phyloP scores from a whole-genome alignment of 441 rosid species.

The Geranium incanum region DNA sequence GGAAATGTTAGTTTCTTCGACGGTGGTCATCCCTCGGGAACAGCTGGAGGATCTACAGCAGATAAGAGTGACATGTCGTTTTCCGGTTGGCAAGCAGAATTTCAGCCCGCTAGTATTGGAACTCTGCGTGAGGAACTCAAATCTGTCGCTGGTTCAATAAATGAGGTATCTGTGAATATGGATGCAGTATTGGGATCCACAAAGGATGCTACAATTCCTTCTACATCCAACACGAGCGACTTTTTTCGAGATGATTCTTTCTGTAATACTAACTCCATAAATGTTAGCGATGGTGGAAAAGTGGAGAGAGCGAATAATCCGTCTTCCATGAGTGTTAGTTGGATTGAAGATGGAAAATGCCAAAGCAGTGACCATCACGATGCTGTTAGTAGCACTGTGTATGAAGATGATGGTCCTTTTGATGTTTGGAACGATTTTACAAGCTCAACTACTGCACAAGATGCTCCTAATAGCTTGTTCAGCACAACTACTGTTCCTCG shows the following conservation, averaged over 20 bases:
- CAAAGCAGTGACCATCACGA: constrained; percentile 24
- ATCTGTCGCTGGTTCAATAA: background rate
- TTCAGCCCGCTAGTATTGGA: background rate
- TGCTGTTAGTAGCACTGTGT: constrained; percentile 23
- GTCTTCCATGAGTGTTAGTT: background rate
- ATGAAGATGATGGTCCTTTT: constrained; percentile 39
- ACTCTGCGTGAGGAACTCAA: background rate
- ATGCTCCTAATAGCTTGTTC: constrained; percentile 28
- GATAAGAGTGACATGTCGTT: constrained; percentile 26
- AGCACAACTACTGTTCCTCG: constrained; percentile 23
- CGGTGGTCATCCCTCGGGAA: constrained; percentile 33
- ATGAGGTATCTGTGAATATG: background rate
- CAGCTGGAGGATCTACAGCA: constrained; percentile 23
- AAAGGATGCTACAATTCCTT: background rate
- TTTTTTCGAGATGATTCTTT: background rate
- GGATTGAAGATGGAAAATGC: constrained; percentile 9
- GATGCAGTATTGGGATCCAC: background rate
- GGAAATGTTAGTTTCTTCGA: constrained; percentile 38
- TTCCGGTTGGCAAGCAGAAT: constrained; percentile 5
- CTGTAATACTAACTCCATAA: background rate
- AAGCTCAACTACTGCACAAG: constrained; percentile 35
- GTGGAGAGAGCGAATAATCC: background rate
- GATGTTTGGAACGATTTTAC: constrained; percentile 60
- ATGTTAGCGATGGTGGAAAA: background rate
- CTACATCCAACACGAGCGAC: background rate